Evolutionary conservation across 257 asterid species (phyloP).

Genomic region (Parsonsia alboflavescens): DNA sequence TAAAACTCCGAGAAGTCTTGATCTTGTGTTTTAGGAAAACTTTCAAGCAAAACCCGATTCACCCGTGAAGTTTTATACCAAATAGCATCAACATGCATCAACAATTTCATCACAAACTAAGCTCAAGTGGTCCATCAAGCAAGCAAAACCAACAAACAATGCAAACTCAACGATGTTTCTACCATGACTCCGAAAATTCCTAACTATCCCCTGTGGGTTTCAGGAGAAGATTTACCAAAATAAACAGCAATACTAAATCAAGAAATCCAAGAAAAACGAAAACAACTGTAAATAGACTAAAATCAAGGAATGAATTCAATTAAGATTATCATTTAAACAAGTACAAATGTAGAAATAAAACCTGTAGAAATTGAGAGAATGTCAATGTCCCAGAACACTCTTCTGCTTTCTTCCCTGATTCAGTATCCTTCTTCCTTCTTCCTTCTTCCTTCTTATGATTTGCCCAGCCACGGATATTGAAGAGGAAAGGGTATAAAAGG

Average conservation of each 20-base stretch:
- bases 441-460: not conserved
- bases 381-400: not conserved
- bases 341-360: not conserved
- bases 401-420: not conserved
- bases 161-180: not conserved
- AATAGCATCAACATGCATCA: not conserved
- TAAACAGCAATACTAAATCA: not conserved
- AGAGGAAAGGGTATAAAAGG: constrained; percentile 8
- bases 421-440: no score
- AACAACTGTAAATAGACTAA: not conserved
- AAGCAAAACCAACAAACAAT: constrained; percentile 1
- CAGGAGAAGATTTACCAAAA: not conserved
- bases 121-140: not conserved
- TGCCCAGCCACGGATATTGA: not conserved
- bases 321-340: not conserved
- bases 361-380: constrained; percentile 5
- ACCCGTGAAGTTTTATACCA: no score
- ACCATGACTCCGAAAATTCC: no score
- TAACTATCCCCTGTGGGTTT: not conserved
- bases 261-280: not conserved
- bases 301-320: not conserved
- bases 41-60: not conserved
- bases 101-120: not conserved
- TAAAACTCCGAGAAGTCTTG: not conserved
- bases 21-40: no score